phyloP scores from a whole-genome alignment of 352 stramenopile species.

The Phytopythium mirpurense region DNA sequence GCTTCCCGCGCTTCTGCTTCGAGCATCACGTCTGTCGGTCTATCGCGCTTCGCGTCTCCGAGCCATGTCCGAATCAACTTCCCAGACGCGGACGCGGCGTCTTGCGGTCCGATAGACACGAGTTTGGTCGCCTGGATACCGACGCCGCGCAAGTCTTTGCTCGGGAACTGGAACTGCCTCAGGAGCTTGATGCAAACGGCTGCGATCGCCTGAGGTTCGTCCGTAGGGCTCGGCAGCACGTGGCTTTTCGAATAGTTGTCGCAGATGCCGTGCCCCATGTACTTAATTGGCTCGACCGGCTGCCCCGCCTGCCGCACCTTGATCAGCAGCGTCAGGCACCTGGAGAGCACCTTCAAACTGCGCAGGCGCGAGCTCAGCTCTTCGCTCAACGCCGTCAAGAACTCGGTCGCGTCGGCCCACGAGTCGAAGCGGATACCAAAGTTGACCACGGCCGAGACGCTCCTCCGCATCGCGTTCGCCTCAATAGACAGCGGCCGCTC shows the following conservation, averaged over 20 bases:
- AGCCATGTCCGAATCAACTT: conserved; percentile 59
- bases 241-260: conserved; percentile 84
- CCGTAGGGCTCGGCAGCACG: conserved; percentile 44
- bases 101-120: conserved; percentile 14
- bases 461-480: conserved; percentile 75
- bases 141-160: conserved; percentile 62
- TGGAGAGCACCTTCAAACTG: conserved; percentile 46
- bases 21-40: not conserved
- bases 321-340: conserved; percentile 76
- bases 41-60: conserved; percentile 14
- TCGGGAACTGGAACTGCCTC: conserved; percentile 48
- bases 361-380: conserved; percentile 66
- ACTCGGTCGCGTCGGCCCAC: conserved; percentile 67
- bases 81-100: conserved; percentile 15
- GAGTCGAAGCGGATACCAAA: conserved; percentile 90
- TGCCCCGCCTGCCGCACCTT: conserved; percentile 73
- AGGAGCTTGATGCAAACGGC: conserved; percentile 54
- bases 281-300: conserved; percentile 76
- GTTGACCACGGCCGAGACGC: conserved; percentile 90
- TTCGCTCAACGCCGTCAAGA: conserved; percentile 72
- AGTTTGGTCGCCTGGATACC: conserved; percentile 79
- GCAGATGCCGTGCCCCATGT: conserved; percentile 82
- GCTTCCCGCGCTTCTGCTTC: not conserved
- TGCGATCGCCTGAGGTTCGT: conserved; percentile 47
- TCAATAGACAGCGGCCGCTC: conserved; percentile 60